Evolutionary conservation across 1,284 basidiomycete genomes (phyloP).

Genomic region (Heimioporus punctisporus): DNA sequence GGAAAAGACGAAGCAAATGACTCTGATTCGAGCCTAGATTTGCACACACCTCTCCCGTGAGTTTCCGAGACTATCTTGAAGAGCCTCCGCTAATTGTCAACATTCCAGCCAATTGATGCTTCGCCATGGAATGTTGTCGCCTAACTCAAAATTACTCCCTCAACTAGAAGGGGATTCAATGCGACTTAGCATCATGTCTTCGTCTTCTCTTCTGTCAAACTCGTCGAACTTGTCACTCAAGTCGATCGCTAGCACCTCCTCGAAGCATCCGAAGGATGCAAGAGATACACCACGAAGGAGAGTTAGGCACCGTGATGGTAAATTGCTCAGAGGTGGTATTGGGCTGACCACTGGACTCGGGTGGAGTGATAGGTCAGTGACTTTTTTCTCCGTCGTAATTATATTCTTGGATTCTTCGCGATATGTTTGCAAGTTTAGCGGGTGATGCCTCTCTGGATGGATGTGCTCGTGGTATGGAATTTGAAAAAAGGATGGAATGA

Average conservation of each 20-base stretch:
- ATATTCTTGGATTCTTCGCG: no score
- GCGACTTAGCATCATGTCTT: slow-evolving; percentile 40
- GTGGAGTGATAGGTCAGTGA: slow-evolving; percentile 76
- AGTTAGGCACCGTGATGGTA: slow-evolving; percentile 71
- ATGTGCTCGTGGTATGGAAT: no score
- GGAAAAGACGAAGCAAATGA: slow-evolving; percentile 29
- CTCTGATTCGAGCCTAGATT: slow-evolving; percentile 71
- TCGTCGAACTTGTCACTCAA: slow-evolving; percentile 37
- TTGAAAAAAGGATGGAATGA: no score
- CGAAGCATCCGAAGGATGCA: slow-evolving; percentile 60
- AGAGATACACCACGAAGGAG: slow-evolving; percentile 66
- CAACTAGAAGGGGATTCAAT: slow-evolving; percentile 19
- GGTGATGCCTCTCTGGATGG: no score
- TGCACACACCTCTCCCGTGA: slow-evolving; percentile 79
- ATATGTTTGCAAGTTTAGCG: no score
- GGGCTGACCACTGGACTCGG: slow-evolving; percentile 81
- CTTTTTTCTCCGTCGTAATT: neutral
- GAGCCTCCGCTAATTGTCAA: neutral
- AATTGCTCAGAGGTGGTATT: slow-evolving; percentile 66
- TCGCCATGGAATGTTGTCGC: slow-evolving; percentile 72
- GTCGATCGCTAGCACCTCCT: slow-evolving; percentile 41
- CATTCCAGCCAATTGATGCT: slow-evolving; percentile 67
- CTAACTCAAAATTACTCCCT: slow-evolving; percentile 68
- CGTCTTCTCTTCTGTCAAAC: slow-evolving; percentile 19
- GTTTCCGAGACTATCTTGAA: slow-evolving; percentile 32